Evolutionary conservation across 1,139 yeast genomes (phyloP), one percentile per base, ranked within the genome.

Genomic region (Scheffersomyces segobiensis): DNA sequence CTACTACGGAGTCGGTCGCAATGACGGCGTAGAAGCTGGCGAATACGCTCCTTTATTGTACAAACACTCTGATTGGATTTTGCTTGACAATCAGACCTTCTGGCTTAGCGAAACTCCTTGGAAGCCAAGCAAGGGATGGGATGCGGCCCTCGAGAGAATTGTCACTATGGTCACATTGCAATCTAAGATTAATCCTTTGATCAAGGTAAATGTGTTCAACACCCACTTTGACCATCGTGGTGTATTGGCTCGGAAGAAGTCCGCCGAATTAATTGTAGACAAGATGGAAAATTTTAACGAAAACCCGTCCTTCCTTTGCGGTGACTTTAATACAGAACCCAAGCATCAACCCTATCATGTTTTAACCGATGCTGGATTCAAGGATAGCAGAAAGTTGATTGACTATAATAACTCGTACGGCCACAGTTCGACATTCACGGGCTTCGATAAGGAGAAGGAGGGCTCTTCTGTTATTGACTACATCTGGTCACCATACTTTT

Each of bases 221-320:
- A 86, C 89, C 12, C 89, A 86, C 68, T 78, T 84, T 66, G 89
- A 86, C 65, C 87, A 85, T 62, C 68, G 72, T 52, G 89, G 89
- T 1, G 72, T 63, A 2, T 62, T 61, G 5, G 87, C 89, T 0
- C 69, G 88, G 52, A 67, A 73, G 50, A 76, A 82, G 62, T 78
- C 85, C 51, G 83, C 86, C 20, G 32, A 52, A 42, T 71, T 85
- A 56, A 82, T 85, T 53, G 74, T 79, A 18, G 71, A 76, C 39
- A 76, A 74, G 58, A 78, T 82, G 71, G 67, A 72, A 51, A 71
- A 74, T 50, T 71, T 74, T 59, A 80, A 80, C 59, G 64, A 65
- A 6, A 77, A 77, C 65, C 82, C 84, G 3, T 75, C 81, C 24
- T 64, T 70, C 48, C 59, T 69, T 52, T 57, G 65, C 26, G 87